A percentile compares a stretch with the other conserved stretches of the same genome.
These are phyloP conservation scores for Termitomyces sp. DNA, from an alignment of 768 basidiomycete genomes.

Conservation along the genomic window DNA sequence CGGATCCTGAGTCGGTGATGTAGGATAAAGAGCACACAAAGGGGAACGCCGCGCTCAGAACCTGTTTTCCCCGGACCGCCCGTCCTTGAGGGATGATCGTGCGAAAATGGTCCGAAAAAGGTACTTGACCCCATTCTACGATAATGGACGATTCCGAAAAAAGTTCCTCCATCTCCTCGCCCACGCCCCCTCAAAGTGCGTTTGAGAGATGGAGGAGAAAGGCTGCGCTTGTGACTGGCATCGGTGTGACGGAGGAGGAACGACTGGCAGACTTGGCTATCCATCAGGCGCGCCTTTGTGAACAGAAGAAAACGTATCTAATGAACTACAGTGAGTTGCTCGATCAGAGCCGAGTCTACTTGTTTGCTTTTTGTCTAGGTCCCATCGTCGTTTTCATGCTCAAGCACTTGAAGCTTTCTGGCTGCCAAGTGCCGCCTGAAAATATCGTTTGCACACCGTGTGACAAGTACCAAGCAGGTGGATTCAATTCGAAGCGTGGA, in stretches of 20 bases:
- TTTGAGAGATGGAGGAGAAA: slow-evolving; percentile 47
- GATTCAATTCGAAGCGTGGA: slow-evolving; percentile 73
- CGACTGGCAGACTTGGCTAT: slow-evolving; percentile 31
- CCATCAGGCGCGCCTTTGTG: slow-evolving; percentile 42
- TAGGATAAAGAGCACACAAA: no score
- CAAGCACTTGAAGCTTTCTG: slow-evolving; percentile 75
- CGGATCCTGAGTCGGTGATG: no score
- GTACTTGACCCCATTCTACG: slow-evolving; percentile 3
- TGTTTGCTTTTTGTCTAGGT: slow-evolving; percentile 37
- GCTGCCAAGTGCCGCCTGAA: slow-evolving; percentile 61
- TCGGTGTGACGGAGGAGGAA: slow-evolving; percentile 43
- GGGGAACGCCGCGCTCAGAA: no score
- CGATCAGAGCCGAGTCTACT: not conserved
- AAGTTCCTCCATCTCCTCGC: slow-evolving; percentile 12
- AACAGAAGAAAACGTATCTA: slow-evolving; percentile 63
- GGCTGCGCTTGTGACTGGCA: slow-evolving; percentile 39
- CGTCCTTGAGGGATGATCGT: not conserved
- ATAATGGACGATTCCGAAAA: slow-evolving; percentile 15
- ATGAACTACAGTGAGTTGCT: slow-evolving; percentile 59
- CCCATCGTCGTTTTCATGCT: slow-evolving; percentile 88
- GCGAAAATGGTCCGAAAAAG: slow-evolving; percentile 15
- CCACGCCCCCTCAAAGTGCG: slow-evolving; percentile 21
- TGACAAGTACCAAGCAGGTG: slow-evolving; percentile 65
- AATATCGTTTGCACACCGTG: slow-evolving; percentile 87
- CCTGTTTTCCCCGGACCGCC: no score